Percentiles rank a stretch among this genome's conserved stretches.
Conservation (phyloP, 2,329 filamentous ascomycete species). For the Bipolaris bicolor region DNA sequence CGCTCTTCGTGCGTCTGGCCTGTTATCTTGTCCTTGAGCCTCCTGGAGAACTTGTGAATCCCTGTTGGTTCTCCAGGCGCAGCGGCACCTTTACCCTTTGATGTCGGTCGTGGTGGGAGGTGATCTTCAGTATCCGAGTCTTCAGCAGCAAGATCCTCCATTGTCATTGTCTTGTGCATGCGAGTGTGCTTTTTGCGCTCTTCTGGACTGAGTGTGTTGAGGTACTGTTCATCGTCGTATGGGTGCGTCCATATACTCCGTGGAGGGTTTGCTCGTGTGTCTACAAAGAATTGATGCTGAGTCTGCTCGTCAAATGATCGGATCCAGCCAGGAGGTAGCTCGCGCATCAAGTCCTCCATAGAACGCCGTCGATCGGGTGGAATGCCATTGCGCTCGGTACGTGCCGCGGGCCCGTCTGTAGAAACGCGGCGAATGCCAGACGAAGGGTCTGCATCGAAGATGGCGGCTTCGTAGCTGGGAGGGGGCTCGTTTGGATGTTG, state of each 20-base stretch:
- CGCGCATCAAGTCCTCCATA: slow-evolving; percentile 66
- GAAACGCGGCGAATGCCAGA: slow-evolving; percentile 37
- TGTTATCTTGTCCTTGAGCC: slow-evolving; percentile 66
- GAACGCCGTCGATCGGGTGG: slow-evolving; percentile 59
- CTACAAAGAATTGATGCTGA: slow-evolving; percentile 68
- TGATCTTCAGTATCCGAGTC: slow-evolving; percentile 41
- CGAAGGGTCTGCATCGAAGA: slow-evolving; percentile 30
- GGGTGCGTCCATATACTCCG: slow-evolving; percentile 67
- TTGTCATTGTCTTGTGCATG: slow-evolving; percentile 45
- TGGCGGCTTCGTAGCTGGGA: slow-evolving; percentile 44
- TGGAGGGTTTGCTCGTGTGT: slow-evolving; percentile 61
- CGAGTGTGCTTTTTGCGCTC: slow-evolving; percentile 58
- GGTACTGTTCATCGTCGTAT: slow-evolving; percentile 63
- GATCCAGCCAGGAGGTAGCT: slow-evolving; percentile 63
- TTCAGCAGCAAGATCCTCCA: slow-evolving; percentile 56
- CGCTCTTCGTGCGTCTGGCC: slow-evolving; percentile 63
- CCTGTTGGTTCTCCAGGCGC: slow-evolving; percentile 35
- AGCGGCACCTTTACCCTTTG: slow-evolving; percentile 11
- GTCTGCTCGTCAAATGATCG: slow-evolving; percentile 61
- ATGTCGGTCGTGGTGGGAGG: slow-evolving; percentile 19
- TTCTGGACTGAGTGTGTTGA: slow-evolving; percentile 55
- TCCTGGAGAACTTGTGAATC: slow-evolving; percentile 58
- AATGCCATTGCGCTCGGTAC: slow-evolving; percentile 58
- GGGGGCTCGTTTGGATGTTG: slow-evolving; percentile 38
- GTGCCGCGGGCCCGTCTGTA: slow-evolving; percentile 37